phyloP scores from a whole-genome alignment of 2,329 filamentous ascomycete species.

The Sclerotiophoma versabilis region DNA sequence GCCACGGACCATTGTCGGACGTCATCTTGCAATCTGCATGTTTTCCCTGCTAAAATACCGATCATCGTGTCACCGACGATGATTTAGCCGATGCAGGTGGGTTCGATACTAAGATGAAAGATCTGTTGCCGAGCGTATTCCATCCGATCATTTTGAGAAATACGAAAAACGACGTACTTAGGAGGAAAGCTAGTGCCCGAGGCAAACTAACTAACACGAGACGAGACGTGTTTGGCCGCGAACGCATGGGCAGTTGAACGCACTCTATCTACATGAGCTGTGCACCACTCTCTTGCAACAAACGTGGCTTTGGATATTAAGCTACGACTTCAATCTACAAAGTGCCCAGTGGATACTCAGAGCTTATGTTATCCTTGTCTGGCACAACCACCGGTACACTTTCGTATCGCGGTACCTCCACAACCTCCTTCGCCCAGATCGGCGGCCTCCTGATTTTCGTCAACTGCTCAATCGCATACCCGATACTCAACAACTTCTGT shows the following conservation, averaged over 20 bases:
- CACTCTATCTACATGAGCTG: not conserved
- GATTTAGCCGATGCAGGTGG: slow-evolving; percentile 5
- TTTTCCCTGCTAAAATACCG: slow-evolving; percentile 3
- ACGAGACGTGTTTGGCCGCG: slow-evolving; percentile 1
- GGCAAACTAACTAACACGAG: not conserved
- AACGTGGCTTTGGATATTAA: not conserved
- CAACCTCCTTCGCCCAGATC: slow-evolving; percentile 51
- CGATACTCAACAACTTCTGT: slow-evolving; percentile 61
- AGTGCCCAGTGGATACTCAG: slow-evolving; percentile 58
- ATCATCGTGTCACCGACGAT: slow-evolving; percentile 4
- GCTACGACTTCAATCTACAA: slow-evolving; percentile 25
- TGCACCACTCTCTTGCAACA: not conserved
- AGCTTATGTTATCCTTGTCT: slow-evolving; percentile 51
- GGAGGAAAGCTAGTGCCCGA: not conserved
- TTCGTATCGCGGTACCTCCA: slow-evolving; percentile 51
- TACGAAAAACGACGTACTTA: slow-evolving; percentile 4
- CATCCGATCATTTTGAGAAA: not conserved
- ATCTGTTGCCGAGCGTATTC: not conserved
- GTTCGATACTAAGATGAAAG: not conserved
- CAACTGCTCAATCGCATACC: slow-evolving; percentile 58
- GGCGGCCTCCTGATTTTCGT: slow-evolving; percentile 58
- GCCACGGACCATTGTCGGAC: slow-evolving; percentile 17
- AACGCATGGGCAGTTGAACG: not conserved
- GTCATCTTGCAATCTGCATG: slow-evolving; percentile 15
- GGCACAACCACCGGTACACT: slow-evolving; percentile 57